Evolutionary conservation across 139 green algal species (phyloP), one percentile per base, ranked within the genome.

Genomic region (Volvox reticuliferus): DNA sequence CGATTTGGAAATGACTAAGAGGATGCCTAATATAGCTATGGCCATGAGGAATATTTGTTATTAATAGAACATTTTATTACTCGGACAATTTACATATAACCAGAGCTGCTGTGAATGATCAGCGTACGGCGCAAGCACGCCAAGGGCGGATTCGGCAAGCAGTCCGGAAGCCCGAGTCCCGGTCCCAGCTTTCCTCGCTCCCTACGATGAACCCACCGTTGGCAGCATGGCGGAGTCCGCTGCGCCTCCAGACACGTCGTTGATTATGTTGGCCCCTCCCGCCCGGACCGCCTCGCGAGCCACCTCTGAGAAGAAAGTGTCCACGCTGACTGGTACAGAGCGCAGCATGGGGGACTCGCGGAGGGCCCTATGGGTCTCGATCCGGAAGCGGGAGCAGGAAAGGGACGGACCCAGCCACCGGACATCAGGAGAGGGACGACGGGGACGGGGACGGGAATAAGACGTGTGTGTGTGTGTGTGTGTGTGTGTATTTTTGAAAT

Each of bases 221-320:
- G 36, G 17, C 28, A 14, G 36, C 98, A 99, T 99, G 81, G 65
- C 9, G 0, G 92, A 78, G 94, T 99, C 98, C 55, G 97, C 61
- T 3, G 32, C 32, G 0, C 98, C 98, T 2, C 95, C 98, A 0
- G 96, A 98, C 55, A 99, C 97, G 91, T 99, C 98, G 91, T 99
- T 99, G 44, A 99, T 95, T 1, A 99, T 96, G 93, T 98, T 91
- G 16, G 98, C 98, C 2, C 98, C 98, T 37, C 94, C 97, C 5
- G 67, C 86, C 50, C 28, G 12, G 44, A 99, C 95, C 1, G 97
- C 96, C 19, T 93, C 91, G 12, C 65, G 28, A 0, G 97, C 97
- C 76, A 99, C 98, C 16, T 93, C 83, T 0, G 95, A 91, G 78
- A 99, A 94, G 90, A 99, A 99, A 6, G 98, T 99, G 94, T 99